Evolutionary conservation across 2,329 filamentous ascomycete genomes (phyloP).

Genomic region (Claviceps pusilla): DNA sequence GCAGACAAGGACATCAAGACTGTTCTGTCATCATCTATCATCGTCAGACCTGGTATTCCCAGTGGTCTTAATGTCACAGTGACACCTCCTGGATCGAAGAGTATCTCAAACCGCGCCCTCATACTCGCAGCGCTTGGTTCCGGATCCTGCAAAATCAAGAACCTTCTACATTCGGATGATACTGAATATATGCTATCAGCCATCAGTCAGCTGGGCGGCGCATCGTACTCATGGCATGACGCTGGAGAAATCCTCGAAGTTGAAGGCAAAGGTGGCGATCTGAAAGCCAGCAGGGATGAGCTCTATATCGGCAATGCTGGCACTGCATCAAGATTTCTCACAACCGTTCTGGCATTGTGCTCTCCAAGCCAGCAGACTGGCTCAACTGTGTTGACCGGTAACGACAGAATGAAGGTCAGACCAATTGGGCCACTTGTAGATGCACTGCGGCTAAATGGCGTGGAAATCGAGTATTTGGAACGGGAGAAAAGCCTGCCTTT

Average conservation of each 20-base stretch:
- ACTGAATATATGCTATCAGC: conserved; percentile 95
- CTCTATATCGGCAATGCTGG: conserved; percentile 94
- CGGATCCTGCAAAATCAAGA: conserved; percentile 76
- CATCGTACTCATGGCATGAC: conserved; percentile 85
- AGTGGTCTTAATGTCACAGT: conserved; percentile 54
- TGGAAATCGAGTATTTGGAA: conserved; percentile 75
- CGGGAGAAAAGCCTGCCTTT: conserved; percentile 72
- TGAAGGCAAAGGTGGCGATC: conserved; percentile 73
- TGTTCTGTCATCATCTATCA: conserved; percentile 64
- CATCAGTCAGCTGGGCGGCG: conserved; percentile 69
- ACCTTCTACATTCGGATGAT: conserved; percentile 89
- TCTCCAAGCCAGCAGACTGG: conserved; percentile 41
- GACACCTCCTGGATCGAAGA: conserved; percentile 88
- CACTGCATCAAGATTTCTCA: conserved; percentile 88
- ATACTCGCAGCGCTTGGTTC: conserved; percentile 82
- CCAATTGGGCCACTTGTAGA: conserved; percentile 90
- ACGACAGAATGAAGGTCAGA: conserved; percentile 87
- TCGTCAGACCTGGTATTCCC: conserved; percentile 58
- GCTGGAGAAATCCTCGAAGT: conserved; percentile 84
- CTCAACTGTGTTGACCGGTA: conserved; percentile 76
- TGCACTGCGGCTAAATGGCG: conserved; percentile 72
- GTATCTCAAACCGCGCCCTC: conserved; percentile 88
- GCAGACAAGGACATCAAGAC: conserved; percentile 70
- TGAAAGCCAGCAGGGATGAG: conserved; percentile 59
- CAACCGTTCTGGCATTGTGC: conserved; percentile 77